Evolutionary conservation across 805 yeast genomes (phyloP).

Genomic region (Kluyveromyces nonfermentans): DNA sequence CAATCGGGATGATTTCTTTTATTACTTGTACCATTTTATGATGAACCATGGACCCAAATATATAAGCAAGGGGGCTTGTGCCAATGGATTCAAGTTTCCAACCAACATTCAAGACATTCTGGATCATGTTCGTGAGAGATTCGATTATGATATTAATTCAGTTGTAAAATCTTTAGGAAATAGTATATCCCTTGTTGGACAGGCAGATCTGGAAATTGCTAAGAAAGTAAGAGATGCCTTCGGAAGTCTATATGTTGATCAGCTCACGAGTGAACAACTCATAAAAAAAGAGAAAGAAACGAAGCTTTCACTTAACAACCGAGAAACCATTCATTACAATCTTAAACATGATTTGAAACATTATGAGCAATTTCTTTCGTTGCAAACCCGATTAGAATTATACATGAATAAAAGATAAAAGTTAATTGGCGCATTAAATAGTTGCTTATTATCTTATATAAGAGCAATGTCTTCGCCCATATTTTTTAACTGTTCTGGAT

Average conservation of each 20-base stretch:
- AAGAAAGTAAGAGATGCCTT: not conserved
- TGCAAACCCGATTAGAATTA: not conserved
- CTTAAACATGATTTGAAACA: not conserved
- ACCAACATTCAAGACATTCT: not conserved
- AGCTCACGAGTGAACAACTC: not conserved
- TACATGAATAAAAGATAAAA: no score
- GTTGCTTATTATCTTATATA: not conserved
- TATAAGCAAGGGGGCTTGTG: not conserved
- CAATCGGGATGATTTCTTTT: not conserved
- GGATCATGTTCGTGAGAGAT: not conserved
- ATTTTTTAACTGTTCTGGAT: no score
- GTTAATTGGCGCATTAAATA: not conserved
- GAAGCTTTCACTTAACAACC: not conserved
- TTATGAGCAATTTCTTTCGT: not conserved
- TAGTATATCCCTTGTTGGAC: not conserved
- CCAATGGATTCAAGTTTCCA: not conserved
- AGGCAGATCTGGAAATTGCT: not conserved
- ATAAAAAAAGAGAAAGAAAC: not conserved
- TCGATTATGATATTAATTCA: not conserved
- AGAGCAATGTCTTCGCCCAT: not conserved
- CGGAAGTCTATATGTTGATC: not conserved
- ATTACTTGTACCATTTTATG: conserved; percentile 6
- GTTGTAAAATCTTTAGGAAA: not conserved
- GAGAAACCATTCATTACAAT: not conserved
- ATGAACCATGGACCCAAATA: conserved; percentile 2